Conservation (phyloP, 768 basidiomycete genomes). For the Mrakia blollopis region DNA sequence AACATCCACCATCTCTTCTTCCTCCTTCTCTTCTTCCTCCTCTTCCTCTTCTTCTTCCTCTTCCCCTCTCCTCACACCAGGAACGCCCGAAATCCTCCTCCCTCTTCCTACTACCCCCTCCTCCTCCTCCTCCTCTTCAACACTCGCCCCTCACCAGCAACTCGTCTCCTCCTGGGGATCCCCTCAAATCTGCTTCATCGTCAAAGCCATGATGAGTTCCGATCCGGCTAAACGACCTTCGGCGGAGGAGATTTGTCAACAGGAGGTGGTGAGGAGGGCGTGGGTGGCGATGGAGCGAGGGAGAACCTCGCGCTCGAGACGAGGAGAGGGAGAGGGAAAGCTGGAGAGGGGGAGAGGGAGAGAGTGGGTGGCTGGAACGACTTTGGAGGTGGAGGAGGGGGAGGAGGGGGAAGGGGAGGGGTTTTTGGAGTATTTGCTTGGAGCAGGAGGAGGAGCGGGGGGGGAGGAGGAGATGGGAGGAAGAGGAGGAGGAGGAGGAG, state of each 20-base stretch:
- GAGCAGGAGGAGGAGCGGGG: too few species aligned
- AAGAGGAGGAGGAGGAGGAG: too few species aligned
- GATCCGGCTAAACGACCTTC: neutral
- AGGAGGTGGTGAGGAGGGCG: neutral
- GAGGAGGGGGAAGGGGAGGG: too few species aligned
- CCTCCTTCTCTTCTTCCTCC: neutral
- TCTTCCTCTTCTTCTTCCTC: too few species aligned
- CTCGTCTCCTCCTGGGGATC: neutral
- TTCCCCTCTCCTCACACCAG: too few species aligned
- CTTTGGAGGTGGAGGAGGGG: too few species aligned
- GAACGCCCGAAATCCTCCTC: neutral
- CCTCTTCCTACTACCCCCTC: neutral
- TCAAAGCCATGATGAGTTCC: neutral
- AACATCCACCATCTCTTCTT: neutral
- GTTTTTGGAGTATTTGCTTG: too few species aligned
- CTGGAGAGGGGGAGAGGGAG: too few species aligned
- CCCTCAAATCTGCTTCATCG: neutral
- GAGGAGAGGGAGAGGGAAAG: too few species aligned
- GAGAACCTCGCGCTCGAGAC: too few species aligned
- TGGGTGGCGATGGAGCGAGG: neutral
- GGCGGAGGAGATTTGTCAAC: neutral
- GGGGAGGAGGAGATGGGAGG: too few species aligned
- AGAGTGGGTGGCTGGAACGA: too few species aligned
- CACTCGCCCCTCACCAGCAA: neutral
- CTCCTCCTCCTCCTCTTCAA: neutral